Base-by-base conservation (phyloP, 768 basidiomycete species). In the Psilocybe tampanensis region DNA sequence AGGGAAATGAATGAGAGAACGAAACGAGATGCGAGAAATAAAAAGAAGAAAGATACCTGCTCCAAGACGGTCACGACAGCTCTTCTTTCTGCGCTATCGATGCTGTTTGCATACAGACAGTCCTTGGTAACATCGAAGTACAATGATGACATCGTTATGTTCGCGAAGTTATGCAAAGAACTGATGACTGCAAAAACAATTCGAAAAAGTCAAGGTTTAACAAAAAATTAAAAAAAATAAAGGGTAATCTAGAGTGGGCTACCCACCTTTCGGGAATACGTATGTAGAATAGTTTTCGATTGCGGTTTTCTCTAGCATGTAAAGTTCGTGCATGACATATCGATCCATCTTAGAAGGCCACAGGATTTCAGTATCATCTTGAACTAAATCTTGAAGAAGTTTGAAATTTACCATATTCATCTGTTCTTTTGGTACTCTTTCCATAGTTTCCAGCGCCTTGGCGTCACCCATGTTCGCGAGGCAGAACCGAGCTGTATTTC, bases 101-200 rank as follows among this genome's bases (percentile, higher is more conserved):
- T 53, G 8, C 74, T 67, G 63, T 91, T 80, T 32, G 92, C 91
- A 66, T 99, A 98, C 9, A 99, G 74, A 44, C 82, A 81, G 70
- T 98, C 96, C 70, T 97, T 97, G 32, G 86, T 91, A 47, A 92
- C 86, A 65, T 95, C 94, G 60, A 98, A 92, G 72, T 98, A 98
- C 29, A 96, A 74, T 0, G 94, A 88, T 0, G 96, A 98, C 19
- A 98, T 79, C 0, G 90, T 92, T 56, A 86, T 80, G 64, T 93
- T 94, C 24, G 86, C 83, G 61, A 97, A 98, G 60, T 88, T 84
- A 36, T 80, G 83, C 12, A 96, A 70, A 8, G 89, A 76, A 52
- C 78, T 85, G 62, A 91, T 80, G 34, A 92, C 94, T 96, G 5
- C 5, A 45, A 19, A 19, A 44, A 22, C 19, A 21, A 17, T 24